A percentile compares a stretch with the other conserved stretches of the same genome.
Conservation (phyloP, 2,329 filamentous ascomycete species). For the Amphichorda felina region DNA sequence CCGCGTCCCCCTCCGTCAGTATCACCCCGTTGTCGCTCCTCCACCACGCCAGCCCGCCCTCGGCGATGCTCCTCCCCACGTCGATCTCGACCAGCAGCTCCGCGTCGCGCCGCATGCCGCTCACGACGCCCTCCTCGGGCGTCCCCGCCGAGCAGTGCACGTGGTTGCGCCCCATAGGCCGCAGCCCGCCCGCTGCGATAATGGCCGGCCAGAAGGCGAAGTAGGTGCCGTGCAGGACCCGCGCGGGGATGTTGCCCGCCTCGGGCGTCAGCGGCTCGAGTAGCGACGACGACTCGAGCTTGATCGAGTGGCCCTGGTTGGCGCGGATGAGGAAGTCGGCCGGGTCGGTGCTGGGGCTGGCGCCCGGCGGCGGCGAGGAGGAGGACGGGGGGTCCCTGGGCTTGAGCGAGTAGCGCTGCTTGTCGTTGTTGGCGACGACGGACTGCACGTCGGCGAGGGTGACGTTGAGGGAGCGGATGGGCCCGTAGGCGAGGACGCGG, state of each 20-base stretch:
- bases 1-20: conserved; percentile 45
- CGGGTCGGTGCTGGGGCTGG: conserved; percentile 31
- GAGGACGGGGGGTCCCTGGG: conserved; percentile 24
- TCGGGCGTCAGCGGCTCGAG: conserved; percentile 55
- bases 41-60: conserved; percentile 57
- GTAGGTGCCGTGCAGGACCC: conserved; percentile 82
- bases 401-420: conserved; percentile 80
- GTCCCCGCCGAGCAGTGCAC: conserved; percentile 79
- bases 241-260: conserved; percentile 44
- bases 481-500: conserved; percentile 41
- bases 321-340: conserved; percentile 78
- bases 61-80: conserved; percentile 51
- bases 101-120: conserved; percentile 69
- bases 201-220: conserved; percentile 70
- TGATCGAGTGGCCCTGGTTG: conserved; percentile 88
- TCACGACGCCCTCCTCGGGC: conserved; percentile 51
- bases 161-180: conserved; percentile 73
- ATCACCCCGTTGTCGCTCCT: conserved; percentile 68
- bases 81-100: conserved; percentile 73
- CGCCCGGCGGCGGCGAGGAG: conserved; percentile 7
- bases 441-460: conserved; percentile 61
- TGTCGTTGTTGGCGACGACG: conserved; percentile 66
- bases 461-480: conserved; percentile 57
- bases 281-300: conserved; percentile 56
- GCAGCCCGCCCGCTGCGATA: conserved; percentile 62